phyloP scores from a whole-genome alignment of 768 basidiomycete species.

The Trametes meyenii region DNA sequence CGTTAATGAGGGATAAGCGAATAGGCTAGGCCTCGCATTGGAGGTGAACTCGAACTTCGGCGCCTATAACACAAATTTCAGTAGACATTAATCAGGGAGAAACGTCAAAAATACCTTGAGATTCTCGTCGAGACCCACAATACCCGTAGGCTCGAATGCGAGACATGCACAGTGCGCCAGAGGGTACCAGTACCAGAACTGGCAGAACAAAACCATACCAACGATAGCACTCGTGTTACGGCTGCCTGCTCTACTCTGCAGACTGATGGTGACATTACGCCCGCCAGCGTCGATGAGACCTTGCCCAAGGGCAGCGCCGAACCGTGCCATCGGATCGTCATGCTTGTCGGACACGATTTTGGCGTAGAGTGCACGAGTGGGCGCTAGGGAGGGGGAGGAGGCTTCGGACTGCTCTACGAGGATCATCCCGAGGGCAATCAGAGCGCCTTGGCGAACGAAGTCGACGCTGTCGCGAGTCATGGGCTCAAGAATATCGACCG shows the following conservation, averaged over 20 bases:
- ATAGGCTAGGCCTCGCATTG: slow-evolving; percentile 87
- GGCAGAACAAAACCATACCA: slow-evolving; percentile 97
- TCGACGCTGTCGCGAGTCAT: slow-evolving; percentile 99
- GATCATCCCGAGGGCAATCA: slow-evolving; percentile 94
- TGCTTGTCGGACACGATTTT: slow-evolving; percentile 96
- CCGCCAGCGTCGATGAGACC: slow-evolving; percentile 98
- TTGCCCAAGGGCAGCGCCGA: slow-evolving; percentile 94
- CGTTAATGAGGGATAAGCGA: slow-evolving; percentile 86
- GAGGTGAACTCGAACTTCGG: slow-evolving; percentile 92
- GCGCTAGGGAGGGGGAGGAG: slow-evolving; percentile 76
- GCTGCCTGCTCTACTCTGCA: slow-evolving; percentile 92
- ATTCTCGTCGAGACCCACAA: slow-evolving; percentile 88
- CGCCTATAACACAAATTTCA: slow-evolving; percentile 50
- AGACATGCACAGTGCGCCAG: slow-evolving; percentile 91
- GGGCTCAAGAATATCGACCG: slow-evolving; percentile 93
- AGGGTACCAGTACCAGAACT: slow-evolving; percentile 99
- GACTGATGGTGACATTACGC: slow-evolving; percentile 90
- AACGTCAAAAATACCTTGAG: slow-evolving; percentile 58
- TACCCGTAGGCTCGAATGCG: slow-evolving; percentile 93
- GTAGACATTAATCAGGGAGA: background rate
- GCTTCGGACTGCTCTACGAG: slow-evolving; percentile 96
- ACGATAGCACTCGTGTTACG: slow-evolving; percentile 93
- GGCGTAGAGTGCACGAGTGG: slow-evolving; percentile 81
- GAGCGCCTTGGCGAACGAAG: slow-evolving; percentile 97
- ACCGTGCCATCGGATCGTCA: slow-evolving; percentile 98